phyloP scores from a whole-genome alignment of 208 protist species.

The Paratrypanosoma confusum region DNA sequence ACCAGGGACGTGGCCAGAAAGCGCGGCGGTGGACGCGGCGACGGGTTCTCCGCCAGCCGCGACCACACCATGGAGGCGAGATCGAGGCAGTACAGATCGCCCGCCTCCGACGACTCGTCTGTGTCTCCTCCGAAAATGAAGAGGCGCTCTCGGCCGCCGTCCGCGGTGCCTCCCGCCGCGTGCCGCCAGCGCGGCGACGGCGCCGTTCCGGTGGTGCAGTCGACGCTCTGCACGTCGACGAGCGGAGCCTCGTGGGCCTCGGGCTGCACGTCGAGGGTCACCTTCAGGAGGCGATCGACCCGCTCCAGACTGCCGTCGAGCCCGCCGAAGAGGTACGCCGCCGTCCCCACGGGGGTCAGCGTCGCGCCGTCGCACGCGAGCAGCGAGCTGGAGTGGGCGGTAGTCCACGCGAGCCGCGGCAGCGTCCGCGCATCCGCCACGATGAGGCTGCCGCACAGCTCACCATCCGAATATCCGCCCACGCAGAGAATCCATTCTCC shows the following conservation, averaged over 20 bases:
- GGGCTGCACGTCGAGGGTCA: too few relatives aligned
- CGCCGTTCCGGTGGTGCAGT: conserved; percentile 22
- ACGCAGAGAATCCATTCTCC: conserved; percentile 35
- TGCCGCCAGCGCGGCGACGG: conserved; percentile 40
- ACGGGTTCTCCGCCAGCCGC: conserved; percentile 2
- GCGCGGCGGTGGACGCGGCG: conserved; percentile 20
- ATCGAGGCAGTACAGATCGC: conserved; percentile 29
- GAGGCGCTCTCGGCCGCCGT: conserved; percentile 4
- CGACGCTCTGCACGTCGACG: conserved; percentile 8
- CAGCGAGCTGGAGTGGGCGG: conserved; percentile 8
- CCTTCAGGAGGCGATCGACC: conserved; percentile 20
- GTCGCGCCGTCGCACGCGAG: conserved; percentile 53
- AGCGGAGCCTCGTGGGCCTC: not conserved
- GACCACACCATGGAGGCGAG: conserved; percentile 29
- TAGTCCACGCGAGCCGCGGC: conserved; percentile 23
- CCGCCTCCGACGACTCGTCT: conserved; percentile 29
- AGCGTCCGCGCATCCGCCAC: conserved; percentile 10
- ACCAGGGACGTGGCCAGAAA: conserved; percentile 33
- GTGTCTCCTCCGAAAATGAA: conserved; percentile 62
- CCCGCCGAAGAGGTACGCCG: conserved; percentile 66
- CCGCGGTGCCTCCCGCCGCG: conserved; percentile 17
- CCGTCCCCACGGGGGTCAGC: conserved; percentile 17
- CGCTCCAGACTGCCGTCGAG: conserved; percentile 29
- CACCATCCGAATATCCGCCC: conserved; percentile 52
- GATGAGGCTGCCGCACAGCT: conserved; percentile 22